These are phyloP conservation scores for Sugiyamaella paludigena DNA, from an alignment of 1,139 yeast genomes.

Conservation along the genomic window DNA sequence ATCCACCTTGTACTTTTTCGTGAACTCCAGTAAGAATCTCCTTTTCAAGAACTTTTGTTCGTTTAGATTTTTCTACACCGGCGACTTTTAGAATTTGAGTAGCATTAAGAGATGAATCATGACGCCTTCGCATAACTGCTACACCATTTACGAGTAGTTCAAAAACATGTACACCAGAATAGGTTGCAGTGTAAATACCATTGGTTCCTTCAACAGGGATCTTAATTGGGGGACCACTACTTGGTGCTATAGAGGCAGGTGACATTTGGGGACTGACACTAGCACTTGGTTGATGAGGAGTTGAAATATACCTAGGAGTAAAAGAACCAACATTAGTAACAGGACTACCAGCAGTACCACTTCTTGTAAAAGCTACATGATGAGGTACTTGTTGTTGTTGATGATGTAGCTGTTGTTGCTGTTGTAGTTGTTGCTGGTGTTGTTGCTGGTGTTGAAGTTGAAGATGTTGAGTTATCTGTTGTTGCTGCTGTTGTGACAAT, in stretches of 20 bases:
- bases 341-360: not conserved
- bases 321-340: too few species aligned
- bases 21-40: conserved; percentile 84
- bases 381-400: not conserved
- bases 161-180: conserved; percentile 58
- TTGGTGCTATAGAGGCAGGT: not conserved
- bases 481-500: too few species aligned
- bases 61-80: conserved; percentile 77
- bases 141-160: conserved; percentile 76
- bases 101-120: conserved; percentile 86
- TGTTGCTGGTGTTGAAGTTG: not conserved
- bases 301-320: too few species aligned
- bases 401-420: not conserved
- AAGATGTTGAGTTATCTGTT: too few species aligned
- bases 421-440: not conserved
- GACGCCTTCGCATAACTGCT: conserved; percentile 75
- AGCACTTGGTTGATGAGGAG: too few species aligned
- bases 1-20: conserved; percentile 94
- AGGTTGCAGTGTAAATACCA: conserved; percentile 26
- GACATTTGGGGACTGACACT: conserved; percentile 11
- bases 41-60: conserved; percentile 80
- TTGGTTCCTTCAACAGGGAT: not conserved
- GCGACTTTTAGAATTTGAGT: conserved; percentile 89
- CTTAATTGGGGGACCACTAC: too few species aligned
- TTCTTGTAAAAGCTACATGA: not conserved